phyloP scores from a whole-genome alignment of 352 stramenopile genomes.

The Phytophthora palmivora region DNA sequence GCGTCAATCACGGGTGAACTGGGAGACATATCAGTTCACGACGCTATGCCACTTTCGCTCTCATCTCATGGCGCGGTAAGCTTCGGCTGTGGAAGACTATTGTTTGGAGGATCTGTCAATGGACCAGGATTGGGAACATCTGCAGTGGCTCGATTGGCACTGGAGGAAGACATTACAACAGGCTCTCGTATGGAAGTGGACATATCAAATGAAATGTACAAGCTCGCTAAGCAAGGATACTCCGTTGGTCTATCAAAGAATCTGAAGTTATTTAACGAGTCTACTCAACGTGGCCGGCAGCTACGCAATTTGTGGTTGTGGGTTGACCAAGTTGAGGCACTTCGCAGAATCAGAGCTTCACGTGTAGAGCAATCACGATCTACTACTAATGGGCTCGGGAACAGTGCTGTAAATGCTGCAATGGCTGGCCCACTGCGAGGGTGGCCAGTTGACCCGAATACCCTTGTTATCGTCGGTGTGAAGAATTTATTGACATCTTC shows the following conservation, averaged over 20 bases:
- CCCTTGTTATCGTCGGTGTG: constrained; percentile 67
- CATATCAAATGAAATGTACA: constrained; percentile 81
- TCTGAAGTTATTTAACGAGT: constrained; percentile 67
- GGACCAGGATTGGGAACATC: constrained; percentile 42
- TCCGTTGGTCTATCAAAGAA: constrained; percentile 80
- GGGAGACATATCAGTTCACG: constrained; percentile 89
- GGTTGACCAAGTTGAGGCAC: constrained; percentile 83
- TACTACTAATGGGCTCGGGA: constrained; percentile 34
- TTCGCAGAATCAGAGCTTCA: constrained; percentile 70
- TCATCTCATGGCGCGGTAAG: constrained; percentile 72
- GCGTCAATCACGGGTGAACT: constrained; percentile 76
- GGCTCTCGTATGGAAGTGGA: constrained; percentile 53
- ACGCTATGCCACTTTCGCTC: constrained; percentile 85
- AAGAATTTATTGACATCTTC: constrained; percentile 63
- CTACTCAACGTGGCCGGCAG: constrained; percentile 50
- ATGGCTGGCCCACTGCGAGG: constrained; percentile 59
- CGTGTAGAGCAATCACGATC: constrained; percentile 53
- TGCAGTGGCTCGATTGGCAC: constrained; percentile 42
- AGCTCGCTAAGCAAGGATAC: constrained; percentile 78
- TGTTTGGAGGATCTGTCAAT: constrained; percentile 61
- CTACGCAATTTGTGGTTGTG: constrained; percentile 80
- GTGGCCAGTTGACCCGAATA: constrained; percentile 77
- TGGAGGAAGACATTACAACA: constrained; percentile 39
- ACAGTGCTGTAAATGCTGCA: constrained; percentile 32
- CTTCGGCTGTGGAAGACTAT: constrained; percentile 77